Evolutionary conservation across 352 stramenopile genomes (phyloP).

Genomic region (Sclerospora graminicola): DNA sequence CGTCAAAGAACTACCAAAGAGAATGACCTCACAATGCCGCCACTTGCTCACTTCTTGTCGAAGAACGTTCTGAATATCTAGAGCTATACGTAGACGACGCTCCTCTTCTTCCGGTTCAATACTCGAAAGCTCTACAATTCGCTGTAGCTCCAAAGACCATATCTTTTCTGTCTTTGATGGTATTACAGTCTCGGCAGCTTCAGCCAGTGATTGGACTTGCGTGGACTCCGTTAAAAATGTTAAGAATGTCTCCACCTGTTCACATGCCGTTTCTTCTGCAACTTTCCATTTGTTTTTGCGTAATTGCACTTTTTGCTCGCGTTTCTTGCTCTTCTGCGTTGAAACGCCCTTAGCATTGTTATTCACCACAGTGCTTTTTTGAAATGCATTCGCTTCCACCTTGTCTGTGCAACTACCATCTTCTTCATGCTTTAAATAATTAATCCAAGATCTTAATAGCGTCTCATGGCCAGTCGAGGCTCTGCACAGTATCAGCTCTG

Average conservation of each 20-base stretch:
- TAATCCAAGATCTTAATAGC: slow-evolving; percentile 34
- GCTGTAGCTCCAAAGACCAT: slow-evolving; percentile 26
- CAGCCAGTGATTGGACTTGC: slow-evolving; percentile 1
- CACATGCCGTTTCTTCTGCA: slow-evolving; percentile 19
- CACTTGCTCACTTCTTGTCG: slow-evolving; percentile 35
- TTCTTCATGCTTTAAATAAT: slow-evolving; percentile 21
- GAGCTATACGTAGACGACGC: slow-evolving; percentile 24
- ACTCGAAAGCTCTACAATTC: slow-evolving; percentile 29
- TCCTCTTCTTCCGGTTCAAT: slow-evolving; percentile 40
- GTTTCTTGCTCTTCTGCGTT: slow-evolving; percentile 15
- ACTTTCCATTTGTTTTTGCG: slow-evolving; percentile 20
- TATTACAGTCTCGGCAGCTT: not conserved
- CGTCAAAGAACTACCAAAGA: slow-evolving; percentile 75
- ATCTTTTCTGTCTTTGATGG: slow-evolving; percentile 4
- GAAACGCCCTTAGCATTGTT: slow-evolving; percentile 1
- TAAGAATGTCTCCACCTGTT: slow-evolving; percentile 42
- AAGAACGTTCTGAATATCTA: slow-evolving; percentile 35
- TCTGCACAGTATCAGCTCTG: slow-evolving; percentile 51
- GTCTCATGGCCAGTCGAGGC: slow-evolving; percentile 20
- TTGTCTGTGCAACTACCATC: slow-evolving; percentile 16
- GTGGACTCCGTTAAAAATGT: slow-evolving; percentile 34
- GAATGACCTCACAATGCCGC: slow-evolving; percentile 34
- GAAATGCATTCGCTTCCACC: slow-evolving; percentile 2
- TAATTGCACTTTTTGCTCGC: slow-evolving; percentile 18
- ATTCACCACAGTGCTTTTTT: slow-evolving; percentile 2